Evolutionary conservation across 352 stramenopile species (phyloP), one percentile per base, ranked within the genome.

Genomic region (Thalassiosira mediterranea): DNA sequence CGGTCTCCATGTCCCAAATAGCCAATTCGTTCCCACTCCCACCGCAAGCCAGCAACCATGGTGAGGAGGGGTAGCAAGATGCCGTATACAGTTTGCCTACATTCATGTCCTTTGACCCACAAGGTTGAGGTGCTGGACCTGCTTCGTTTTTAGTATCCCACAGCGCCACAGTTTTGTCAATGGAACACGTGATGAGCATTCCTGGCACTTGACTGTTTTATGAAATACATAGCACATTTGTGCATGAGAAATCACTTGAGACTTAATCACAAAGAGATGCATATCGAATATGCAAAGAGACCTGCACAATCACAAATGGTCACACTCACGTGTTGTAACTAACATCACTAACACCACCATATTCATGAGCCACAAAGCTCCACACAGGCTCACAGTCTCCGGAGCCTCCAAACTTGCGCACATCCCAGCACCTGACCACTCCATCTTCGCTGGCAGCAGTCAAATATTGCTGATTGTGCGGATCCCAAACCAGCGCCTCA

Each of bases 131-230:
- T 47, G 78, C 67, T 19, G 34, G 42, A 29, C 31, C 48, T 23
- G 71, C 62, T 53, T 29, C 42, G 21, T 73, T 75, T 2, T 85
- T 63, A 13, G 80, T 88, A 70, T 99, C 96, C 97, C 97, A 99
- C 44, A 99, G 86, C 72, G 97, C 97, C 49, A 99, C 96, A 4
- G 95, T 98, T 88, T 98, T 98, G 89, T 99, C 96, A n/a, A 97
- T 91, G 7, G 95, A 95, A 40, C 93, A 96, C 2, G 96, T 99
- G 21, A 96, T 94, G 51, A 99, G 87, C 82, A 99, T 92, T 47
- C 96, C 96, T 15, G 87, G 83, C 29, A 96, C 90, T 52, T 96
- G 90, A n/a, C n/a, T n/a, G n/a, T n/a, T n/a, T n/a, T n/a, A n/a
- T n/a, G n/a, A n/a, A n/a, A n/a, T n/a, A n/a, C n/a, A n/a, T n/a